Percentiles rank a stretch among this genome's conserved stretches.
These are phyloP conservation scores for Cucurbita argyrosperma DNA, from an alignment of 306 rosid species.

Conservation along the genomic window DNA sequence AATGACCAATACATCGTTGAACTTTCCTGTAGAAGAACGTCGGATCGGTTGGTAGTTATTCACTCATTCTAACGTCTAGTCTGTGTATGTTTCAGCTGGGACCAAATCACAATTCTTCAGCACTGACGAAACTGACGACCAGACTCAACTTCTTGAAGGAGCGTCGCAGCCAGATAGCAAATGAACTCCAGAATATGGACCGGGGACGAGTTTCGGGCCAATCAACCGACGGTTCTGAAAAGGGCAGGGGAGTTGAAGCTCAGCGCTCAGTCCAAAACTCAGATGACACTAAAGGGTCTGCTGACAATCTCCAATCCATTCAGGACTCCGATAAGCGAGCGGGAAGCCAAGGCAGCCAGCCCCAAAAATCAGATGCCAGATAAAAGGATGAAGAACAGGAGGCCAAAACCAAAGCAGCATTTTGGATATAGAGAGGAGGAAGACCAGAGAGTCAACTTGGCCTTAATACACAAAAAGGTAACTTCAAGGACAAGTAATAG, in stretches of 20 bases:
- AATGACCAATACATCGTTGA: neutral
- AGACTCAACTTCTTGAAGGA: slow-evolving; percentile 79
- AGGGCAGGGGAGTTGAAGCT: slow-evolving; percentile 28
- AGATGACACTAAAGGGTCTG: slow-evolving; percentile 19
- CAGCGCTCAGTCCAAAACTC: slow-evolving; percentile 13
- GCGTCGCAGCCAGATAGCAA: slow-evolving; percentile 37
- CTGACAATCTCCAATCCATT: neutral
- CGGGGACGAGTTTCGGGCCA: slow-evolving; percentile 27
- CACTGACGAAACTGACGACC: slow-evolving; percentile 62
- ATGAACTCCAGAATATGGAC: slow-evolving; percentile 45
- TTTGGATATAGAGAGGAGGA: slow-evolving; percentile 41
- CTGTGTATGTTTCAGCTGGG: slow-evolving; percentile 45
- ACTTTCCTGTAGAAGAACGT: slow-evolving; percentile 2
- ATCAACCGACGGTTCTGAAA: slow-evolving; percentile 18
- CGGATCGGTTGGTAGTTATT: neutral
- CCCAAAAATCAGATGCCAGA: slow-evolving; percentile 41
- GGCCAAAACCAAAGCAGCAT: slow-evolving; percentile 10
- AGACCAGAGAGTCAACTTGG: slow-evolving; percentile 34
- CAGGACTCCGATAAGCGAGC: too few species aligned
- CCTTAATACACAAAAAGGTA: slow-evolving; percentile 19
- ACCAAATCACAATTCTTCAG: slow-evolving; percentile 33
- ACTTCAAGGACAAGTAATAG: slow-evolving; percentile 14
- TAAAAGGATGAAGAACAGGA: slow-evolving; percentile 20
- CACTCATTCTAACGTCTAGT: slow-evolving; percentile 5
- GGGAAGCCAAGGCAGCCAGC: neutral